Conservation (phyloP, 2,329 filamentous ascomycete genomes). For the Epichloe gansuensis region DNA sequence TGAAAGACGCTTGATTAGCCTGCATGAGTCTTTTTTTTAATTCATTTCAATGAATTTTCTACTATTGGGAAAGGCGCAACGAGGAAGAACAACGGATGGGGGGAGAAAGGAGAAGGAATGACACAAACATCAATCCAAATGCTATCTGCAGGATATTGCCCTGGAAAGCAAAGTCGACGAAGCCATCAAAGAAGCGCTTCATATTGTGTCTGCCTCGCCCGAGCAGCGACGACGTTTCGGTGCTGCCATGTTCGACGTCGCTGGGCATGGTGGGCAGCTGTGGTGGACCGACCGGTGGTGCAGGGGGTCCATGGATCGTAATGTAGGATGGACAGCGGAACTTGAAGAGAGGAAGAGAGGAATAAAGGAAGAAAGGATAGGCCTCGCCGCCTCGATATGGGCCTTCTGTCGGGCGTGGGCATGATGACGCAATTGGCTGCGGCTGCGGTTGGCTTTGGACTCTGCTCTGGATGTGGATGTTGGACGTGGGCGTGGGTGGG, state of each 20-base stretch:
- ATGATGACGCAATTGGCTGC: neutral
- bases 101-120: too few species aligned
- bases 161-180: constrained; percentile 59
- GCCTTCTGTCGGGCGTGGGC: neutral
- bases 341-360: neutral
- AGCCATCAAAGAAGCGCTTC: constrained; percentile 45
- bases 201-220: constrained; percentile 34
- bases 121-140: constrained; percentile 57
- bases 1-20: too few species aligned
- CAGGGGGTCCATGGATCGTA: too few species aligned
- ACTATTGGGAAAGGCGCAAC: too few species aligned
- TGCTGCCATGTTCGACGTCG: constrained; percentile 4
- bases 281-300: too few species aligned
- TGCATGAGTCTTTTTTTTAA: too few species aligned
- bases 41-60: too few species aligned
- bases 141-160: constrained; percentile 67
- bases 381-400: too few species aligned
- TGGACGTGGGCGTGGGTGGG: neutral
- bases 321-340: too few species aligned
- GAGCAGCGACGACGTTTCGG: constrained; percentile 28
- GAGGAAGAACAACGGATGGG: too few species aligned
- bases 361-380: neutral
- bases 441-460: neutral
- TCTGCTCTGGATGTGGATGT: too few species aligned
- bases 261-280: constrained; percentile 1